Conservation (phyloP, 805 yeast genomes). For the Metschnikowia kunwiensis region DNA sequence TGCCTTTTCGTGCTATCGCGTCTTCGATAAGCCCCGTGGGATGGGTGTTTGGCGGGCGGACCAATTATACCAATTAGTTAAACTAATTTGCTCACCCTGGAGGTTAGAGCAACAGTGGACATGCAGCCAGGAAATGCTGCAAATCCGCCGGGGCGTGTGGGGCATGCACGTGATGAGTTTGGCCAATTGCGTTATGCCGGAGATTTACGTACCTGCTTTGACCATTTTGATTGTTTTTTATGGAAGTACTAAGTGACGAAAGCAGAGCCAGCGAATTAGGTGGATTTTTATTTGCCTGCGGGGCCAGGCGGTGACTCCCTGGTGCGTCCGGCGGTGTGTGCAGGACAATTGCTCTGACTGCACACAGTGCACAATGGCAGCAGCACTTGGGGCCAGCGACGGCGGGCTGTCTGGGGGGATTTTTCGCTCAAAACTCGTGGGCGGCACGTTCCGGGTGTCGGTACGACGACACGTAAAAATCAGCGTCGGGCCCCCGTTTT, state of each 20-base stretch:
- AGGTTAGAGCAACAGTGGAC: slow-evolving; percentile 9
- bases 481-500: too few relatives aligned
- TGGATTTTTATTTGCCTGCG: slow-evolving; percentile 4
- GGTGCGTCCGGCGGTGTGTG: slow-evolving; percentile 1
- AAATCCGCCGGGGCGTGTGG: too few relatives aligned
- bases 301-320: slow-evolving; percentile 2
- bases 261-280: not conserved
- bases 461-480: too few relatives aligned
- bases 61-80: slow-evolving; percentile 6
- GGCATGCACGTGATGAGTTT: too few relatives aligned
- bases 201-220: slow-evolving; percentile 55
- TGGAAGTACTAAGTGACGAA: not conserved
- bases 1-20: too few relatives aligned
- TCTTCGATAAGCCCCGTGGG: too few relatives aligned
- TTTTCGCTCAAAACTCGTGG: too few relatives aligned
- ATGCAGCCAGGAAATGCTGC: too few relatives aligned
- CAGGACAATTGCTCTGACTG: not conserved
- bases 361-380: too few relatives aligned
- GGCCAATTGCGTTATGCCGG: not conserved
- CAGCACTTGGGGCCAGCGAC: too few relatives aligned
- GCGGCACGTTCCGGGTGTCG: too few relatives aligned
- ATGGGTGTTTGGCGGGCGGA: not conserved
- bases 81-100: slow-evolving; percentile 17
- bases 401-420: too few relatives aligned
- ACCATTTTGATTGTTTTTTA: slow-evolving; percentile 42